phyloP scores from a whole-genome alignment of 345 rosid species.

The Linum lewisii region DNA sequence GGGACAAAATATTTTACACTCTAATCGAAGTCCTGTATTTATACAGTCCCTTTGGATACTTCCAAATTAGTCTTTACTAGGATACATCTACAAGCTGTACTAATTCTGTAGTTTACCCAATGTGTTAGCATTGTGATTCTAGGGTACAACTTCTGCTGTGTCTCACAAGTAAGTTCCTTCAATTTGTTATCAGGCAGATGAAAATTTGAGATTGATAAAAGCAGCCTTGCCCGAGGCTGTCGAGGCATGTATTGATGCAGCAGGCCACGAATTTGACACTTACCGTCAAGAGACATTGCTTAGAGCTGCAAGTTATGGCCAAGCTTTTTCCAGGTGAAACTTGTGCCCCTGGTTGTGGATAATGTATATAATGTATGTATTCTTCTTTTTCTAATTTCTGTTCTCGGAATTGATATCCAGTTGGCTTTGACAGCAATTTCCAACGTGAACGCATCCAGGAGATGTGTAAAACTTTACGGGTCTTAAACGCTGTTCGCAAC shows the following conservation, averaged over 20 bases:
- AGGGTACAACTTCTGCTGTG: background rate
- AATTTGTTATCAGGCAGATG: slow-evolving; percentile 69
- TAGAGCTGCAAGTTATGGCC: slow-evolving; percentile 99
- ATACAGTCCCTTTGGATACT: background rate
- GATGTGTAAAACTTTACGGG: slow-evolving; percentile 82
- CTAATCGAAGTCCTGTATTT: background rate
- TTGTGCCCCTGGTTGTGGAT: slow-evolving; percentile 9
- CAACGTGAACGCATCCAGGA: slow-evolving; percentile 87
- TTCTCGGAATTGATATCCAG: slow-evolving; percentile 45
- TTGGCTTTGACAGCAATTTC: slow-evolving; percentile 76
- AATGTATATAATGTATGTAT: background rate
- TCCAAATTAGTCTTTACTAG: background rate
- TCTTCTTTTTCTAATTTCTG: slow-evolving; percentile 29
- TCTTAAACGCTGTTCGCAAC: slow-evolving; percentile 74
- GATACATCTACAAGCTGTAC: background rate
- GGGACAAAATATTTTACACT: background rate
- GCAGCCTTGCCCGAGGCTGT: slow-evolving; percentile 89
- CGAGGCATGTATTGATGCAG: slow-evolving; percentile 91
- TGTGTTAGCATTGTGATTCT: background rate
- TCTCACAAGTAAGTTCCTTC: slow-evolving; percentile 1
- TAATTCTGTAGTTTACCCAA: background rate
- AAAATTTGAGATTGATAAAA: slow-evolving; percentile 82
- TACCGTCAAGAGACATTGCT: slow-evolving; percentile 68
- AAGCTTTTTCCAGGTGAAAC: slow-evolving; percentile 91
- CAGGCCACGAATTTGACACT: slow-evolving; percentile 82